These are phyloP conservation scores for Eragrostis curvula DNA, from an alignment of 176 grass and related monocot genomes.

Conservation along the genomic window DNA sequence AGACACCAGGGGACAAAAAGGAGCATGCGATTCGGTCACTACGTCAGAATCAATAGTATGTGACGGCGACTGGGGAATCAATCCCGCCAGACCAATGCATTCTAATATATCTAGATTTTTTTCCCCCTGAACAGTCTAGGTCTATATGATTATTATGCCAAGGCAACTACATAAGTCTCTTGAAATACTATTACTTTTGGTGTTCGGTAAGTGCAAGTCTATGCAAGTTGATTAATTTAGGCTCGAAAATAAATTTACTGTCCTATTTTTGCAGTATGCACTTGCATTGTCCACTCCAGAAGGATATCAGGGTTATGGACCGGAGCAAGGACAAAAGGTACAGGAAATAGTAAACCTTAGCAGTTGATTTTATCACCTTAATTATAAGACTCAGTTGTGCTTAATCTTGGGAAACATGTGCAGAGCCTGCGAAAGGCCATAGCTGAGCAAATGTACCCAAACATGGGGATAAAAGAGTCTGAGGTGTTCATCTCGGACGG, in stretches of 20 bases:
- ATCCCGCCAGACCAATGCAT: too few species aligned
- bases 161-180: neutral
- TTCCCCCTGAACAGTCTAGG: too few species aligned
- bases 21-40: neutral
- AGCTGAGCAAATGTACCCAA: constrained; percentile 61
- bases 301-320: constrained; percentile 90
- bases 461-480: constrained; percentile 63
- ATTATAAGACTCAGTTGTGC: neutral
- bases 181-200: neutral
- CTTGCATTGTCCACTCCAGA: constrained; percentile 82
- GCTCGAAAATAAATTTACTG: neutral
- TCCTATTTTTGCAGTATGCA: constrained; percentile 55
- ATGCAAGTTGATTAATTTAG: neutral
- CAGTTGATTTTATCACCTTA: neutral
- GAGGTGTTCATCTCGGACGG: constrained; percentile 96
- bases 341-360: neutral
- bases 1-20: neutral
- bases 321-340: constrained; percentile 89
- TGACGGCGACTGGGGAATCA: too few species aligned
- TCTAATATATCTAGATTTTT: too few species aligned
- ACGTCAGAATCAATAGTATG: too few species aligned
- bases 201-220: too few species aligned
- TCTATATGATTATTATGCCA: neutral
- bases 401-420: neutral
- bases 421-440: constrained; percentile 80